phyloP scores from a whole-genome alignment of 352 stramenopile species.

The Halophytophthora batemanensis region DNA sequence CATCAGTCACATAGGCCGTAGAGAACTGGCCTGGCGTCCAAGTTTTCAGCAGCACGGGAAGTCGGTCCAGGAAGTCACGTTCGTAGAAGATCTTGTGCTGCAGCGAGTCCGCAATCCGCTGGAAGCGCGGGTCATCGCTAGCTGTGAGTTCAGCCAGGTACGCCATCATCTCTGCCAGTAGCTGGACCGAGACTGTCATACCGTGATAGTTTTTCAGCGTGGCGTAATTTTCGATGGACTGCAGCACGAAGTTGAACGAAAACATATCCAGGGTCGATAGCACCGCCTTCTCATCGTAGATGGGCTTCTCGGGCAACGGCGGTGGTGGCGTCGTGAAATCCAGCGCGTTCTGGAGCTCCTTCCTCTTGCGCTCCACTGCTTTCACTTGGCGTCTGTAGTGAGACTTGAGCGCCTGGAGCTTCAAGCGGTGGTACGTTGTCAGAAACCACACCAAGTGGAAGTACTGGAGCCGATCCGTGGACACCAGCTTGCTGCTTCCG shows the following conservation, averaged over 20 bases:
- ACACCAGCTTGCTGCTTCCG: constrained; percentile 80
- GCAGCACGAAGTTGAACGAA: constrained; percentile 88
- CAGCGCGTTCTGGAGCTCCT: constrained; percentile 45
- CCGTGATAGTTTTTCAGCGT: constrained; percentile 76
- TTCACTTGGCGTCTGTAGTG: constrained; percentile 58
- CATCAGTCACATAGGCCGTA: constrained; percentile 66
- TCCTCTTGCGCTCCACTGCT: constrained; percentile 51
- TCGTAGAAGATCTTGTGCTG: constrained; percentile 90
- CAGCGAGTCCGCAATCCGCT: constrained; percentile 79
- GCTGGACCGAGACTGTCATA: constrained; percentile 78
- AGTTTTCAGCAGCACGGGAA: constrained; percentile 77
- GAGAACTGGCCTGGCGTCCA: constrained; percentile 70
- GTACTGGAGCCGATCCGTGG: constrained; percentile 85
- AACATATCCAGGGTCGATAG: constrained; percentile 89
- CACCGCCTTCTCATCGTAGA: constrained; percentile 76
- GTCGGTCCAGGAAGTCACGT: constrained; percentile 80
- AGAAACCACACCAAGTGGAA: constrained; percentile 88
- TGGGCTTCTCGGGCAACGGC: constrained; percentile 37
- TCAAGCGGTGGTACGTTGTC: constrained; percentile 76
- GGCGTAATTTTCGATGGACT: constrained; percentile 86
- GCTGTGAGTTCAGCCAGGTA: constrained; percentile 69
- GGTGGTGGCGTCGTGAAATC: constrained; percentile 46
- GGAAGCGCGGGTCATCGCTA: constrained; percentile 74
- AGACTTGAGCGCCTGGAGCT: constrained; percentile 69
- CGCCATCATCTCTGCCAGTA: constrained; percentile 85